Conservation (phyloP, 2,329 filamentous ascomycete genomes). For the Trichoderma hamatum region DNA sequence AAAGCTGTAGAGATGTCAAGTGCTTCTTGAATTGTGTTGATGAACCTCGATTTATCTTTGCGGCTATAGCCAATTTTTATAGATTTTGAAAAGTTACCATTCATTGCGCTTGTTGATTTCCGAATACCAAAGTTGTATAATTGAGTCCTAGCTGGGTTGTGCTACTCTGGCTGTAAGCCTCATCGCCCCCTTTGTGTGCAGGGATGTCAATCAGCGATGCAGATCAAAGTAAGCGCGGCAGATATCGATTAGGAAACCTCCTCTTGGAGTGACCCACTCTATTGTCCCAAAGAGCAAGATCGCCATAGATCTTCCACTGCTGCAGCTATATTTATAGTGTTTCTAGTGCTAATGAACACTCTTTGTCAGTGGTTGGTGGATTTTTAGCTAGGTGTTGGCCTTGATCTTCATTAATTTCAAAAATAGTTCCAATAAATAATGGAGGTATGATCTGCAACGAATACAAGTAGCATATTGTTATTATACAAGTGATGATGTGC, state of each 20-base stretch:
- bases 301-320: constrained; percentile 7
- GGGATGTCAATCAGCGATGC: neutral
- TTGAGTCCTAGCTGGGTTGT: neutral
- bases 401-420: neutral
- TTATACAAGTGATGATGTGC: neutral
- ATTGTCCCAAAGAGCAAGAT: constrained; percentile 5
- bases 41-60: neutral
- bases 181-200: neutral
- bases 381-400: neutral
- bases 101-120: neutral
- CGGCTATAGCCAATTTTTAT: constrained; percentile 1
- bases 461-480: neutral
- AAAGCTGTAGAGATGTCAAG: neutral
- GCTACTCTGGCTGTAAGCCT: neutral
- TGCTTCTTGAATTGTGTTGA: neutral
- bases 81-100: neutral
- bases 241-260: neutral
- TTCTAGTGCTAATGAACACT: neutral
- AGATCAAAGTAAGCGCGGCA: constrained; percentile 11
- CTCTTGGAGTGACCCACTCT: neutral
- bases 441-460: constrained; percentile 1
- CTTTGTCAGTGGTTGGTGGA: neutral
- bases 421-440: neutral
- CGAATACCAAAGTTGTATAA: neutral
- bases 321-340: constrained; percentile 5